Base-by-base conservation (phyloP, 108 stramenopile genomes). In the Skeletonema grethae region DNA sequence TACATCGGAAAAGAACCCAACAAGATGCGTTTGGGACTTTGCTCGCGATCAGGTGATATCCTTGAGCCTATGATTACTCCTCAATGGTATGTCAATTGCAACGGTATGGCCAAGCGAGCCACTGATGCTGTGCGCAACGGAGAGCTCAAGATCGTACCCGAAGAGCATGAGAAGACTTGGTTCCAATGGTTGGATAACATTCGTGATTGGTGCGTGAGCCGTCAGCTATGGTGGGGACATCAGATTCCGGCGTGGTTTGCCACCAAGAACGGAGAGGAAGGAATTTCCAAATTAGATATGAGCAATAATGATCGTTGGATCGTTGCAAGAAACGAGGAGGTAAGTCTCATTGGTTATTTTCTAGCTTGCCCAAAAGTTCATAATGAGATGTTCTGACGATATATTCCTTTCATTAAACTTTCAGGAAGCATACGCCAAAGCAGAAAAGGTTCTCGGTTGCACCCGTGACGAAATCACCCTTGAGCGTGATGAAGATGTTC, bases 161-260 rank as follows among this genome's bases (percentile, higher is more conserved):
- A 81, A 41, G 90, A 96, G 28, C 96, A 98, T 66, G 97, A 98
- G 81, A 91, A 87, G 84, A 96, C 95, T 8, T 98, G 97, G 97
- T 98, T 93, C 85, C 77, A 87, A 36, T 98, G 97, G 97, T 87
- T 99, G 53, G 98, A 99, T 57, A 98, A 99, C 86, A 98, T 97
- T 77, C 87, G 92, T 5, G 97, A 98, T 85, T 99, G 99, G 98
- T 99, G 97, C 72, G 81, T 99, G 63, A 95, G 93, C 61, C 86
- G 99, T 46, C 99, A 99, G 86, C 87, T 99, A 29, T 99, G 99
- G 99, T 99, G 99, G 99, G 99, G 99, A 25, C 99, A 99, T 74
- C 96, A 98, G 63, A 99, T 99, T 75, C 99, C 98, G 4, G 99
- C 99, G n/a, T 99, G 96, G 94, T 98, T 98, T 83, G 97, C 90